A percentile compares a stretch with the other conserved stretches of the same genome.
Evolutionary conservation across 2,329 filamentous ascomycete genomes (phyloP).

Genomic region (Zymoseptoria tritici): DNA sequence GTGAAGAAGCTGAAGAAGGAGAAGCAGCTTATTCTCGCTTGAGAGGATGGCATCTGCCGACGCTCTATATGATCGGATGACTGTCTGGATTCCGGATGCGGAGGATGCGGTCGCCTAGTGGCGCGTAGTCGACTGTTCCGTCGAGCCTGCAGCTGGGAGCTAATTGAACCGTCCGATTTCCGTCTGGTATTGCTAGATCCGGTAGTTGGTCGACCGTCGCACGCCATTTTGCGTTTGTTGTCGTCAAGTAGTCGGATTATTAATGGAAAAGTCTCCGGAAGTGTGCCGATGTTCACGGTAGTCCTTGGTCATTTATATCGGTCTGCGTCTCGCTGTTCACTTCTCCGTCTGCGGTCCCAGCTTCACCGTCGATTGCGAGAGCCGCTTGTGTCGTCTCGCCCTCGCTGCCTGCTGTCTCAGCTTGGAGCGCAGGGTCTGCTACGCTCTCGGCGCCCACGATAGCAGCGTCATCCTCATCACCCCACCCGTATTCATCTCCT

Average conservation of each 20-base stretch:
- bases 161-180: no score
- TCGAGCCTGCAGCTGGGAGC: no score
- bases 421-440: not conserved
- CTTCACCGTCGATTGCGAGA: not conserved
- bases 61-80: no score
- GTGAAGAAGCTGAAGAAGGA: constrained; percentile 1
- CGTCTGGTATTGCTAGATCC: no score
- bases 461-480: constrained; percentile 50
- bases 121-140: no score
- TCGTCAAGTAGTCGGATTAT: no score
- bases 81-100: no score
- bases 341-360: not conserved
- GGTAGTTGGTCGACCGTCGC: no score
- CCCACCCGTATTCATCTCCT: constrained; percentile 63
- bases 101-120: no score
- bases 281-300: not conserved
- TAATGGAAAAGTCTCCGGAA: no score
- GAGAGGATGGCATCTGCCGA: not conserved
- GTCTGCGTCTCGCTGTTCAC: not conserved
- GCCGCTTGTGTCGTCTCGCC: not conserved
- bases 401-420: not conserved
- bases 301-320: not conserved
- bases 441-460: not conserved
- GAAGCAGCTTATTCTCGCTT: not conserved
- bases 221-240: no score